Evolutionary conservation across 2,329 filamentous ascomycete species (phyloP).

Genomic region (Cordyceps fumosorosea): DNA sequence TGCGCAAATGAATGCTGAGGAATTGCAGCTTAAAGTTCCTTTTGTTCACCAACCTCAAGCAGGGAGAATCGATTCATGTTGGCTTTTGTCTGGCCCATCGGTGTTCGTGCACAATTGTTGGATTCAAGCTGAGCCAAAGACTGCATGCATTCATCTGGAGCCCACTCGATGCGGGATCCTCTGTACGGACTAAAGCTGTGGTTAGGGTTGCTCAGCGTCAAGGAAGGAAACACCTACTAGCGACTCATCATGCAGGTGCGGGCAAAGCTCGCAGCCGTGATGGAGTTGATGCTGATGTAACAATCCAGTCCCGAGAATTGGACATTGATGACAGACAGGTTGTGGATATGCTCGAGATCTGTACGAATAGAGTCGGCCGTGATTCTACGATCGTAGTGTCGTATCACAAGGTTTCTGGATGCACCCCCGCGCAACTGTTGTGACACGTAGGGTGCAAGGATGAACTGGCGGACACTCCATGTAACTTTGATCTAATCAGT

Average conservation of each 20-base stretch:
- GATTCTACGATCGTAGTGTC: slow-evolving; percentile 48
- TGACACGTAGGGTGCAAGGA: slow-evolving; percentile 54
- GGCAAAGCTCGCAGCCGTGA: slow-evolving; percentile 69
- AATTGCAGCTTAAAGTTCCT: neutral
- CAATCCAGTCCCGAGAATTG: slow-evolving; percentile 52
- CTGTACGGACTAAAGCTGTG: slow-evolving; percentile 55
- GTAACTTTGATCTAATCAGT: slow-evolving; percentile 53
- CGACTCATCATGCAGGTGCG: slow-evolving; percentile 70
- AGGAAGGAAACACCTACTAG: slow-evolving; percentile 28
- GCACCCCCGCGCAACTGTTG: slow-evolving; percentile 60
- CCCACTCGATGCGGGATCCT: slow-evolving; percentile 63
- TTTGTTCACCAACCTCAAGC: neutral
- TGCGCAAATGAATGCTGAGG: neutral
- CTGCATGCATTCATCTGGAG: slow-evolving; percentile 63
- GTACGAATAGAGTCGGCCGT: slow-evolving; percentile 60
- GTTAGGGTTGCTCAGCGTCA: slow-evolving; percentile 15
- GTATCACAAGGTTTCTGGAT: slow-evolving; percentile 67
- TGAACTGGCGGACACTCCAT: slow-evolving; percentile 68
- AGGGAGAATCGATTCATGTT: slow-evolving; percentile 5
- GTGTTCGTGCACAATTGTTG: slow-evolving; percentile 18
- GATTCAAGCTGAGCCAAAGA: slow-evolving; percentile 36
- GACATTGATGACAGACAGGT: slow-evolving; percentile 63
- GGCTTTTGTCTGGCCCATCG: slow-evolving; percentile 21
- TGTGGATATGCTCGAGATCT: slow-evolving; percentile 78
- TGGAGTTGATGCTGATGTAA: slow-evolving; percentile 68